A percentile compares a stretch with the other conserved stretches of the same genome.
Evolutionary conservation across 495 filamentous ascomycete species (phyloP).

Genomic region (Daldinia caldariorum): DNA sequence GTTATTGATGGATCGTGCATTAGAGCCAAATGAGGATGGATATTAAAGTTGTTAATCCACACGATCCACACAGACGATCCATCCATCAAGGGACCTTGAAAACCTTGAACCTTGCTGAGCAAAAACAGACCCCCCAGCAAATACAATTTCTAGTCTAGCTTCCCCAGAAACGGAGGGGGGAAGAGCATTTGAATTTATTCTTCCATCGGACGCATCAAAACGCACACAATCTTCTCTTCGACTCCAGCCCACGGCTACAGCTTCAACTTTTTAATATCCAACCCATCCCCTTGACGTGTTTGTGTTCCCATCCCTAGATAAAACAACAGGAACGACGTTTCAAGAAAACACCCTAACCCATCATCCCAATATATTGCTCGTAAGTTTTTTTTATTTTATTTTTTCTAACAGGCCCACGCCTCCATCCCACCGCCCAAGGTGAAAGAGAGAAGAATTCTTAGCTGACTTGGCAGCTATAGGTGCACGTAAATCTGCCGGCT

Average conservation of each 20-base stretch:
- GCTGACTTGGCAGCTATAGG: constrained; percentile 27
- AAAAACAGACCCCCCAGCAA: constrained; percentile 14
- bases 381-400: constrained; percentile 11
- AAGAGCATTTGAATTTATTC: constrained; percentile 25
- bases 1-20: constrained; percentile 46
- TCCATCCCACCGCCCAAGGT: constrained; percentile 1
- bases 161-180: constrained; percentile 36
- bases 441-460: not conserved
- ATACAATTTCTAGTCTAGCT: constrained; percentile 38
- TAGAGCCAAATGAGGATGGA: constrained; percentile 43
- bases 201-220: constrained; percentile 20
- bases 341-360: not conserved
- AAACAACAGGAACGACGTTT: too few relatives aligned
- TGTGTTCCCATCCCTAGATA: not conserved
- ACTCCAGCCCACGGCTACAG: constrained; percentile 25
- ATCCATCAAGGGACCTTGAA: constrained; percentile 36
- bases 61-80: constrained; percentile 43
- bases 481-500: constrained; percentile 1
- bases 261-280: constrained; percentile 11
- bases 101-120: constrained; percentile 18
- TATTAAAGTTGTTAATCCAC: constrained; percentile 40
- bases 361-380: constrained; percentile 13
- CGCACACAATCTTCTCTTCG: constrained; percentile 24
- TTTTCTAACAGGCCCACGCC: not conserved
- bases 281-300: constrained; percentile 29